Evolutionary conservation across 768 basidiomycete species (phyloP).

Genomic region (Tephrocybe sp.): DNA sequence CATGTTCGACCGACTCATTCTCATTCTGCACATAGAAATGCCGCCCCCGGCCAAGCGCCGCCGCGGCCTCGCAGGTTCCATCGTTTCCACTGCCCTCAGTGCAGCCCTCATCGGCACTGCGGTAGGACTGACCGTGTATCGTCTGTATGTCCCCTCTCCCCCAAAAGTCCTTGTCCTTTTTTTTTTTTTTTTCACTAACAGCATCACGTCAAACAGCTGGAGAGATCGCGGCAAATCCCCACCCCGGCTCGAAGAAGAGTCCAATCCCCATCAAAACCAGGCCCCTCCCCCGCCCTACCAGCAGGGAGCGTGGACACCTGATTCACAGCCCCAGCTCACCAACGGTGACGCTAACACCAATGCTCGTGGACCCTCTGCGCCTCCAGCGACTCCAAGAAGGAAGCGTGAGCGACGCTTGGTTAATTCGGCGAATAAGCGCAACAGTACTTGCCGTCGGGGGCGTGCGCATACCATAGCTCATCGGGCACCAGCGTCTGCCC

Average conservation of each 20-base stretch:
- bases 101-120: constrained; percentile 86
- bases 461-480: constrained; percentile 18
- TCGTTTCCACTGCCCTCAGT: constrained; percentile 80
- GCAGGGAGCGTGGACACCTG: constrained; percentile 52
- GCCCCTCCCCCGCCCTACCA: constrained; percentile 65
- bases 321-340: constrained; percentile 20
- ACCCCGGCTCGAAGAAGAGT: constrained; percentile 9
- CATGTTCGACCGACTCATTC: constrained; percentile 35
- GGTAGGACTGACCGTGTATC: constrained; percentile 83
- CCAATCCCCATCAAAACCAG: constrained; percentile 25
- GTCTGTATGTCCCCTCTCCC: constrained; percentile 60
- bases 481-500: constrained; percentile 15
- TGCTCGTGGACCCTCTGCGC: constrained; percentile 29
- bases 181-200: neutral
- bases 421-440: too few species aligned
- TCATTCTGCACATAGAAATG: constrained; percentile 61
- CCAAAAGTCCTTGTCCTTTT: neutral
- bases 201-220: constrained; percentile 49
- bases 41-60: constrained; percentile 77
- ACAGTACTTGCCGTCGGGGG: constrained; percentile 3
- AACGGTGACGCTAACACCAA: neutral
- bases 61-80: constrained; percentile 76
- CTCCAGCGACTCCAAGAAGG: constrained; percentile 25
- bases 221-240: constrained; percentile 65
- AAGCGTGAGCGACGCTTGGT: too few species aligned